Evolutionary conservation across 176 grass and related monocot species (phyloP).

Genomic region (Tillandsia fasciculata): DNA sequence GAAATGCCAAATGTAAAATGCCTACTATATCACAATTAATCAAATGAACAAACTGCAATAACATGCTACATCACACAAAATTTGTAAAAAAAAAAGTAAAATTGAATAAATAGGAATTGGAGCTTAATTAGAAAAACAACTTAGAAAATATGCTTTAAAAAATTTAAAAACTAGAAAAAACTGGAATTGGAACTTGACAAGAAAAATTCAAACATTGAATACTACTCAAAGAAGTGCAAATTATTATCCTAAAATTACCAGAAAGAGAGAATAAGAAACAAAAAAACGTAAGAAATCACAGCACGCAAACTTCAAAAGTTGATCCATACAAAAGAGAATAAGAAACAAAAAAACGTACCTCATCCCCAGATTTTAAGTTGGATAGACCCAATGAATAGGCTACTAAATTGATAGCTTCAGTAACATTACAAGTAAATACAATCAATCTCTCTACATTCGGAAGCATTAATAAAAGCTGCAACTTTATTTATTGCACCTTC

Average conservation of each 20-base stretch:
- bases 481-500: constrained; percentile 87
- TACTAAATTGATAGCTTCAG: constrained; percentile 96
- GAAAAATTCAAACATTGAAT: too few species aligned
- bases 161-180: not conserved
- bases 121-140: constrained; percentile 9
- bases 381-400: constrained; percentile 84
- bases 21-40: not conserved
- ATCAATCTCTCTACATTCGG: constrained; percentile 60
- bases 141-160: constrained; percentile 4
- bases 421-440: constrained; percentile 89
- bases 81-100: not conserved
- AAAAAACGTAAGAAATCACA: not conserved
- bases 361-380: constrained; percentile 74
- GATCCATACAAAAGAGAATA: constrained; percentile 6
- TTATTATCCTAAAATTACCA: too few species aligned
- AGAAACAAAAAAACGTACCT: constrained; percentile 29
- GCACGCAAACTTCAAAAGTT: not conserved
- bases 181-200: not conserved
- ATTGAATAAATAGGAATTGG: not conserved
- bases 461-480: constrained; percentile 74
- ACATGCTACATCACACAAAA: too few species aligned
- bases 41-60: too few species aligned
- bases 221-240: not conserved
- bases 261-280: too few species aligned
- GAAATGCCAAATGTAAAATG: not conserved